A percentile compares a stretch with the other conserved stretches of the same genome.
phyloP scores from a whole-genome alignment of 768 basidiomycete genomes.

The Russula olivacea region DNA sequence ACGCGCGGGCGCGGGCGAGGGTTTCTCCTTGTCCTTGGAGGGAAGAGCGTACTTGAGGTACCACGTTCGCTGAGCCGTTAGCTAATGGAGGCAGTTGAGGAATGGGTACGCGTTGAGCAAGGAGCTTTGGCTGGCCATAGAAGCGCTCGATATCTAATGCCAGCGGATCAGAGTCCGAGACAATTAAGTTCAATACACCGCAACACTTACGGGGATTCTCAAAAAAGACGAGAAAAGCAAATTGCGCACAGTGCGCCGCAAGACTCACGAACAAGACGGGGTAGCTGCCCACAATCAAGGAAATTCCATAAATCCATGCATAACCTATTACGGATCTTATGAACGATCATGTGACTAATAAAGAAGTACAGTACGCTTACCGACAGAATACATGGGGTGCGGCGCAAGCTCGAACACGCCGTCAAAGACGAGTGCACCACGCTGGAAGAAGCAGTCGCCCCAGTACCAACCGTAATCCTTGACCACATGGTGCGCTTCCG shows the following conservation, averaged over 20 bases:
- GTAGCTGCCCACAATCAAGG: slow-evolving; percentile 84
- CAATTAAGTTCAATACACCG: background rate
- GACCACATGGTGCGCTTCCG: slow-evolving; percentile 94
- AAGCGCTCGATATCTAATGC: slow-evolving; percentile 86
- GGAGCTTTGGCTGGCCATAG: slow-evolving; percentile 87
- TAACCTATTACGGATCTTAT: slow-evolving; percentile 50
- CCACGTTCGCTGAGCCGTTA: slow-evolving; percentile 27
- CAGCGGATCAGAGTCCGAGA: background rate
- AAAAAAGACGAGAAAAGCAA: slow-evolving; percentile 91
- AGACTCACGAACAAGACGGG: slow-evolving; percentile 89
- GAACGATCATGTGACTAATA: background rate
- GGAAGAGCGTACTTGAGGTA: slow-evolving; percentile 24
- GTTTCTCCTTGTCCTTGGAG: background rate
- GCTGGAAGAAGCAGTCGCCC: slow-evolving; percentile 90
- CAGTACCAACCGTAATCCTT: slow-evolving; percentile 99
- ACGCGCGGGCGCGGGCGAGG: slow-evolving; percentile 13
- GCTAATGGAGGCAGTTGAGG: slow-evolving; percentile 26
- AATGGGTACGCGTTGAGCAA: slow-evolving; percentile 76
- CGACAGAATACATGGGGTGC: slow-evolving; percentile 95
- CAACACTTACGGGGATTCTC: slow-evolving; percentile 86
- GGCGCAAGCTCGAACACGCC: slow-evolving; percentile 95
- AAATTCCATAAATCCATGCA: slow-evolving; percentile 95
- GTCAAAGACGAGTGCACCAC: slow-evolving; percentile 92
- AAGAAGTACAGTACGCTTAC: slow-evolving; percentile 31
- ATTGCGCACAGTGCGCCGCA: slow-evolving; percentile 93